Base-by-base conservation (phyloP, 371 early-diverging fungal species). In the Apophysomyces variabilis region DNA sequence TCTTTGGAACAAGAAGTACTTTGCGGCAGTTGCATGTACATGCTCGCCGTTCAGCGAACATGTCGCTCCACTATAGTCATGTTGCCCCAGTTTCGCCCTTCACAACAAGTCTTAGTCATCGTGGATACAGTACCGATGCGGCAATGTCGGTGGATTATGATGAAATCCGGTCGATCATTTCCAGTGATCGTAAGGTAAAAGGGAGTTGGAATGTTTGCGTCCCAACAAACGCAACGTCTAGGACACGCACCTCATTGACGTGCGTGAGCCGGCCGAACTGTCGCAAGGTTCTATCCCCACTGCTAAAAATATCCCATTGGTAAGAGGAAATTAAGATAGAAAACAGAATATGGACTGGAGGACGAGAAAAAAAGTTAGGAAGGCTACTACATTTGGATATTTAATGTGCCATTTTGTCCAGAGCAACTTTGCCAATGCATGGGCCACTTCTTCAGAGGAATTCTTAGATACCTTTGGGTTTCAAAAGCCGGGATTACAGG, bases 231-330 rank as follows among this genome's bases (percentile, higher is more conserved):
- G 41, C 35, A 7, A 21, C 39, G 32, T 36, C 36, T 18, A 76
- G 80, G 57, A 61, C 7, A 66, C 62, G 43, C 54, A 62, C 47
- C 73, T 89, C n/a, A 79, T 89, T 46, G 89, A 89, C 68, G 89
- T 89, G 37, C 80, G 89, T 37, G 88, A 89, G 62, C 78, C 79
- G 9, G 67, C 74, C 39, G 89, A 89, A 72, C 70, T 85, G 0
- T 67, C 67, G 18, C 71, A 77, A 58, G 89, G 89, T 13, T 58
- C 38, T 61, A 87, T 89, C 58, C 89, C 89, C 35, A 85, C 85
- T 0, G 82, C 87, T 0, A 73, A 76, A 18, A 87, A 89, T 69
- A 76, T 89, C 11, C 89, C 89, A 36, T 68, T 87, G 70, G 87
- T 83, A 76, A 73, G 64, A 26, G 59, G 4, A 46, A 47, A 26